Conservation (phyloP, 768 basidiomycete species). For the Clavaria fumosa region DNA sequence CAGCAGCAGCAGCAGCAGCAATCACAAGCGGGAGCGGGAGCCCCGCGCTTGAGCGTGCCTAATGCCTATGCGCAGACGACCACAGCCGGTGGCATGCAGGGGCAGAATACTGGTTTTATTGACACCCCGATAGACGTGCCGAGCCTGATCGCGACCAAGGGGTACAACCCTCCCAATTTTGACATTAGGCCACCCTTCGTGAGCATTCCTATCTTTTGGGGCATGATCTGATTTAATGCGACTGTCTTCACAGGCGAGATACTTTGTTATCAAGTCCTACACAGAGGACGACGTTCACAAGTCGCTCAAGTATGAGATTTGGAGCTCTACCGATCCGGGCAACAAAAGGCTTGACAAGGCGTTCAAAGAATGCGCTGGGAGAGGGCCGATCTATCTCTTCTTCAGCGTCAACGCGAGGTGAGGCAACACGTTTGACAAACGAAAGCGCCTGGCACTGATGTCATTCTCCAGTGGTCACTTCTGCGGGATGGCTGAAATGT, state of each 20-base stretch:
- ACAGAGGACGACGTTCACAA: constrained; percentile 99
- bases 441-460: constrained; percentile 4
- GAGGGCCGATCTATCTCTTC: constrained; percentile 94
- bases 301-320: constrained; percentile 92
- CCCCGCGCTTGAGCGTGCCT: constrained; percentile 24
- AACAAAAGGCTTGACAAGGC: constrained; percentile 97
- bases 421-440: constrained; percentile 4
- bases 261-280: constrained; percentile 97
- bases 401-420: constrained; percentile 93
- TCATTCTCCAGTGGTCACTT: constrained; percentile 67
- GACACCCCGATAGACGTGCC: constrained; percentile 73
- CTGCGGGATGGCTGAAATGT: constrained; percentile 97
- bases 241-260: constrained; percentile 47
- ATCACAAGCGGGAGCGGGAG: constrained; percentile 10
- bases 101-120: constrained; percentile 30
- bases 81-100: constrained; percentile 10
- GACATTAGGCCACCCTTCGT: constrained; percentile 70
- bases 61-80: constrained; percentile 19
- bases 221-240: too few species aligned
- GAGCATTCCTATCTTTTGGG: constrained; percentile 23
- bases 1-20: constrained; percentile 42
- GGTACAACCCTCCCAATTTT: constrained; percentile 80
- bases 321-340: constrained; percentile 94
- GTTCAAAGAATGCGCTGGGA: constrained; percentile 84
- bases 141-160: constrained; percentile 71